Base-by-base conservation (phyloP, 345 rosid species). In the Capsella bursapastoris region DNA sequence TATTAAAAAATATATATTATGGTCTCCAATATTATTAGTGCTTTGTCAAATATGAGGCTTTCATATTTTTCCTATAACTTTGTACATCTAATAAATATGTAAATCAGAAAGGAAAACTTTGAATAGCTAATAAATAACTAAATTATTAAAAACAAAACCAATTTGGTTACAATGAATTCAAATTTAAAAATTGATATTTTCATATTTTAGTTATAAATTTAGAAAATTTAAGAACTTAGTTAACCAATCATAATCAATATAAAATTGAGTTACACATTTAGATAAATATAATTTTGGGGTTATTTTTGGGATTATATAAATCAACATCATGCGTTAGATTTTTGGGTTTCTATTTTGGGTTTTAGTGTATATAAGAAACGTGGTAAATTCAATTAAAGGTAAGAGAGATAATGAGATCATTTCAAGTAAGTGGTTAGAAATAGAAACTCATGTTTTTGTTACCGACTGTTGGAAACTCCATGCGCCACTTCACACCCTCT, bases 391-490 rank as follows among this genome's bases (percentile, higher is more conserved):
- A 40, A 38, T 8, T 1, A 38, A 10, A 38, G 12, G 12, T 9
- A 38, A 37, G 10, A 37, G 4, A 8, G 11, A 1, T 37, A 43
- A 43, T 13, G 2, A 43, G 48, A 7, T 44, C 7, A 44, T 5
- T 44, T 44, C 15, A 5, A 32, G 35, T 22, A 11, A 11, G 45
- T 41, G 11, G 45, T 41, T 22, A 22, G 25, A 22, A 22, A 22
- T 41, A 41, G 7, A 43, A 43, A 43, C 7, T 2, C 51, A 47
- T 47, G 25, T 47, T 47, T 45, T 47, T n/a, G 50, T 16, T 1
- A 49, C 18, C 3, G 53, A 49, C 53, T 9, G 53, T 44, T 63
- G 13, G 67, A 63, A 63, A 43, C 52, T 63, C 52, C 67, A 62
- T 43, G 67, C 67, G 67, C 67, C 66, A 62, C 52, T 43, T 62